Conservation (phyloP, 2,329 filamentous ascomycete species). For the Mycosphaerella arachidis region DNA sequence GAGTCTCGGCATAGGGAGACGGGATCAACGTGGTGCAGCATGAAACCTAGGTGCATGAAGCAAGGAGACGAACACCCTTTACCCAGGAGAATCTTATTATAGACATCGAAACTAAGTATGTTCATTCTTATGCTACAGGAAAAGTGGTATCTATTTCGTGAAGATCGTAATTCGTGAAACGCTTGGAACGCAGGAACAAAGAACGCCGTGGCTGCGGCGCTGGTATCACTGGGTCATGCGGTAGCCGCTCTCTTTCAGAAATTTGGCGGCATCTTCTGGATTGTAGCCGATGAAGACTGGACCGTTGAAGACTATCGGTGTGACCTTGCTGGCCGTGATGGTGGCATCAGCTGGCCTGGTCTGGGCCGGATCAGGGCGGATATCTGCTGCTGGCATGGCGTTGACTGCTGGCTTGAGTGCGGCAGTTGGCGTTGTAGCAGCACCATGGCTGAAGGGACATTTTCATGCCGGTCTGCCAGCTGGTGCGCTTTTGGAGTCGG, state of each 20-base stretch:
- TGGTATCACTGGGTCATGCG: neutral
- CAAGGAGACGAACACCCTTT: neutral
- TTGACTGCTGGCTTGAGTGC: neutral
- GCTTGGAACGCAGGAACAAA: neutral
- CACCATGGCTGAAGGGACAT: slow-evolving; percentile 22
- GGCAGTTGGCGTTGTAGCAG: neutral
- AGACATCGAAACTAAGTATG: neutral
- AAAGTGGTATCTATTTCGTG: neutral
- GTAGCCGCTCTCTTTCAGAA: slow-evolving; percentile 54
- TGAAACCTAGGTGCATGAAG: neutral
- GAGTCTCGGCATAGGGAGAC: neutral
- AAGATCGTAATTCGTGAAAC: neutral
- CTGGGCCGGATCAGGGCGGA: neutral
- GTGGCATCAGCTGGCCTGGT: neutral
- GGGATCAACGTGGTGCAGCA: neutral
- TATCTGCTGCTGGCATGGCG: neutral
- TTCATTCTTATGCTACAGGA: neutral
- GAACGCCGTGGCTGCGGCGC: neutral
- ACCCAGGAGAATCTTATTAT: too few species aligned
- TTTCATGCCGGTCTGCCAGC: slow-evolving; percentile 13
- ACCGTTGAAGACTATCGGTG: slow-evolving; percentile 83
- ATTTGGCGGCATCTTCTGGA: slow-evolving; percentile 71
- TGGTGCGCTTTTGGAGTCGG: slow-evolving; percentile 4
- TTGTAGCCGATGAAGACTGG: slow-evolving; percentile 92
- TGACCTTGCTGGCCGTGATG: slow-evolving; percentile 28